Evolutionary conservation across 257 asterid genomes (phyloP).

Genomic region (Capsicum rhomboideum): DNA sequence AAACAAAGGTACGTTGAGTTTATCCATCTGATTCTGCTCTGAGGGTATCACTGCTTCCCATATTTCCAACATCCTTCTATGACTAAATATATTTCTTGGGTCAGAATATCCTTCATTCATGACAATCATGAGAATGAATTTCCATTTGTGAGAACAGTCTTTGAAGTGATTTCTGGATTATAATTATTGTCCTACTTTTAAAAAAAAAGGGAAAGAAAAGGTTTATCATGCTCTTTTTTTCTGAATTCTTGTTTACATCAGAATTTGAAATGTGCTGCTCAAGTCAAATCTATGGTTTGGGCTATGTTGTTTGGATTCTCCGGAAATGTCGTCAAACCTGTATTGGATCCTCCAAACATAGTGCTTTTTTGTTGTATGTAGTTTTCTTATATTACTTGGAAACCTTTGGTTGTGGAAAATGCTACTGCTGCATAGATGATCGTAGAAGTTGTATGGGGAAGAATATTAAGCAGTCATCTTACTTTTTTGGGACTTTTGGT

Average conservation of each 20-base stretch:
- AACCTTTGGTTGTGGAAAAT: background rate
- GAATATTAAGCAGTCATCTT: background rate
- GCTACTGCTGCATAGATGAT: background rate
- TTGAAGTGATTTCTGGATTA: background rate
- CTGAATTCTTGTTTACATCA: background rate
- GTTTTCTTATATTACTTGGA: background rate
- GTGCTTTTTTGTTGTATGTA: background rate
- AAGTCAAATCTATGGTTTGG: background rate
- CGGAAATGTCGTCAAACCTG: background rate
- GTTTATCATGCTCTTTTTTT: background rate
- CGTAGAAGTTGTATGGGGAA: background rate
- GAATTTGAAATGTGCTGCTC: background rate
- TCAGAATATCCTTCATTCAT: background rate
- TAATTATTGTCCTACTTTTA: background rate
- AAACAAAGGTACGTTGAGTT: slow-evolving; percentile 30
- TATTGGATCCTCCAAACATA: background rate
- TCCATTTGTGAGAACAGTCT: background rate
- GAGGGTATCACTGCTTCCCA: background rate
- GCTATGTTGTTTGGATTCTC: background rate
- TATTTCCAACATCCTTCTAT: background rate
- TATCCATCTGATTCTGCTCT: background rate
- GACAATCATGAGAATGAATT: background rate
- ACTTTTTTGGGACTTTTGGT: background rate
- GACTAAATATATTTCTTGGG: background rate
- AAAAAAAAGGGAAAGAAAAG: background rate